phyloP scores from a whole-genome alignment of 2,329 filamentous ascomycete genomes.

The Claviceps capensis region DNA sequence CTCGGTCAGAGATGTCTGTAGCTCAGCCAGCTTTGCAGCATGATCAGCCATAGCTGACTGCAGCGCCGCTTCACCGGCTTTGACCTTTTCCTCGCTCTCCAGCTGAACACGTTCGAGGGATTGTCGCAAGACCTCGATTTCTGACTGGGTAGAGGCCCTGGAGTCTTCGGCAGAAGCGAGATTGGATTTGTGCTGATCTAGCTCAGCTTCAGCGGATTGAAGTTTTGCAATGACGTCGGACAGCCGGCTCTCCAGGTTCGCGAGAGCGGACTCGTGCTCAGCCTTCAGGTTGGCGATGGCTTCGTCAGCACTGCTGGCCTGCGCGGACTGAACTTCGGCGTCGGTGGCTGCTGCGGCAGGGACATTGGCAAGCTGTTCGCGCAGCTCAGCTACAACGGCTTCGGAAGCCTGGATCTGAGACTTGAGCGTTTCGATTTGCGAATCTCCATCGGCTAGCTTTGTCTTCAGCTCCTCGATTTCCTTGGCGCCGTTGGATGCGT shows the following conservation, averaged over 20 bases:
- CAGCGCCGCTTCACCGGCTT: slow-evolving; percentile 18
- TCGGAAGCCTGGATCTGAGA: slow-evolving; percentile 41
- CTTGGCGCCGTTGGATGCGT: slow-evolving; percentile 32
- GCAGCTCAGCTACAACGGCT: slow-evolving; percentile 40
- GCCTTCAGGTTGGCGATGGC: slow-evolving; percentile 34
- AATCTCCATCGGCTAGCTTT: slow-evolving; percentile 44
- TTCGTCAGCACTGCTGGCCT: slow-evolving; percentile 24
- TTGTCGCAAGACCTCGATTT: slow-evolving; percentile 34
- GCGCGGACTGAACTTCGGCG: slow-evolving; percentile 26
- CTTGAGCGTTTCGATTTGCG: slow-evolving; percentile 43
- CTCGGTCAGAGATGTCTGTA: slow-evolving; percentile 34
- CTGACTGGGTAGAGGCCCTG: slow-evolving; percentile 33
- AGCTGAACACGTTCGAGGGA: slow-evolving; percentile 31
- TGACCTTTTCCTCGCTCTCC: slow-evolving; percentile 21
- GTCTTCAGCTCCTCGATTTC: slow-evolving; percentile 46
- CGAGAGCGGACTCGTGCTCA: slow-evolving; percentile 34
- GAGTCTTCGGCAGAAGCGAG: slow-evolving; percentile 32
- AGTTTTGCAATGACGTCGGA: slow-evolving; percentile 37
- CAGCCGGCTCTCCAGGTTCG: slow-evolving; percentile 32
- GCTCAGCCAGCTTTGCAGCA: slow-evolving; percentile 31
- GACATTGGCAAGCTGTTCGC: slow-evolving; percentile 33
- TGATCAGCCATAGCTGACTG: slow-evolving; percentile 32
- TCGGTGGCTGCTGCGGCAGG: slow-evolving; percentile 20
- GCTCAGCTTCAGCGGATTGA: slow-evolving; percentile 34
- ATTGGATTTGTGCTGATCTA: slow-evolving; percentile 35